A percentile compares a stretch with the other conserved stretches of the same genome.
Evolutionary conservation across 2,329 filamentous ascomycete genomes (phyloP).

Genomic region (Scorias spongiosa): DNA sequence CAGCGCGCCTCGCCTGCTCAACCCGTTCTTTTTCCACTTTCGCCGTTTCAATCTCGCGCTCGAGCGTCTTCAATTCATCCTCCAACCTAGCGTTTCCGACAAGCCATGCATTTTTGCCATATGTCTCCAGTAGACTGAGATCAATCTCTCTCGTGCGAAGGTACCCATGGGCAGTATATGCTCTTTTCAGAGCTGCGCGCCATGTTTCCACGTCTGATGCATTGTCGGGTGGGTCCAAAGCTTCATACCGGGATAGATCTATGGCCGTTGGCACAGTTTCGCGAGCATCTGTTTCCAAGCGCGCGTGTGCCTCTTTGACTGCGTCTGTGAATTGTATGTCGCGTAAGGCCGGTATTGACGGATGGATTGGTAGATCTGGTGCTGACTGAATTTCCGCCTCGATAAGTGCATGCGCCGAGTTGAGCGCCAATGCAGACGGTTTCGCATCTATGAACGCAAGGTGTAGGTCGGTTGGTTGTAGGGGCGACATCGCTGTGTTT

Average conservation of each 20-base stretch:
- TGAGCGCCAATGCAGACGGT: conserved; percentile 47
- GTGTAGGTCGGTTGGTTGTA: not conserved
- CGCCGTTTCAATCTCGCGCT: conserved; percentile 56
- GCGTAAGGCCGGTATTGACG: conserved; percentile 40
- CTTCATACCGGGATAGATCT: conserved; percentile 72
- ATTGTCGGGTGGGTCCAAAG: conserved; percentile 43
- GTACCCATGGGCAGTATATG: conserved; percentile 45
- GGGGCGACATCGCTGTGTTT: not conserved
- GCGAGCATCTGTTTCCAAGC: conserved; percentile 40
- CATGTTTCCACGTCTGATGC: conserved; percentile 30
- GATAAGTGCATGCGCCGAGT: conserved; percentile 55
- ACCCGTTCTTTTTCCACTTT: conserved; percentile 58
- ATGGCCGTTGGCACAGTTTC: conserved; percentile 46
- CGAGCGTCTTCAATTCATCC: conserved; percentile 50
- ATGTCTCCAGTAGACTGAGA: conserved; percentile 59
- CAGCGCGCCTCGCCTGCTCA: conserved; percentile 51
- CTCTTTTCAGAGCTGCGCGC: conserved; percentile 36
- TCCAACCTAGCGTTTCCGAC: conserved; percentile 71
- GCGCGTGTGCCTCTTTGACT: conserved; percentile 53
- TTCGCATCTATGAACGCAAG: conserved; percentile 74
- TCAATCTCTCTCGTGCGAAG: conserved; percentile 41
- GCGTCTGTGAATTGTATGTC: conserved; percentile 46
- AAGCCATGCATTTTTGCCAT: conserved; percentile 86
- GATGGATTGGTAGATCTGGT: conserved; percentile 37
- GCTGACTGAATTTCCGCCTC: conserved; percentile 44